A percentile compares a stretch with the other conserved stretches of the same genome.
Conservation (phyloP, 2,329 filamentous ascomycete genomes). For the Beauveria brongniartii region DNA sequence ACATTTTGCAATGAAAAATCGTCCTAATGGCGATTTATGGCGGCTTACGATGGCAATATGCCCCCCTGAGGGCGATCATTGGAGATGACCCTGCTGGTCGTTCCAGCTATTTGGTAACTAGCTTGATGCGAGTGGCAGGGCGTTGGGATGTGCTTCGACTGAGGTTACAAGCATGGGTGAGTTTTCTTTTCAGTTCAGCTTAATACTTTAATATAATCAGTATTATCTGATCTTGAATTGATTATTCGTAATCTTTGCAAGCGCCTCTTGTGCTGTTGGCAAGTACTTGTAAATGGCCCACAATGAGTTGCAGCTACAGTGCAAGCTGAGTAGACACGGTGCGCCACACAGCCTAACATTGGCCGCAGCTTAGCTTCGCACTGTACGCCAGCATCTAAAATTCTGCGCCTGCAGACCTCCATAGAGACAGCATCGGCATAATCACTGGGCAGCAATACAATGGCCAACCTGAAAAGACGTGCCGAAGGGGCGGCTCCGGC, state of each 20-base stretch:
- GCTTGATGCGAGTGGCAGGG: neutral
- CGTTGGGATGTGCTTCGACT: neutral
- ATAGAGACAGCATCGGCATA: neutral
- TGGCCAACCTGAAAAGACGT: conserved; percentile 46
- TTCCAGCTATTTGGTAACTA: too few relatives aligned
- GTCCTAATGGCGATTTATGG: too few relatives aligned
- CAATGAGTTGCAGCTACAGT: neutral
- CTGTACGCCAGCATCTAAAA: conserved; percentile 4
- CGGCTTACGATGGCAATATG: too few relatives aligned
- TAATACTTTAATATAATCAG: neutral
- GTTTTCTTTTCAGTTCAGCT: neutral
- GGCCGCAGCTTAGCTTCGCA: neutral
- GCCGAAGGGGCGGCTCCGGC: conserved; percentile 38
- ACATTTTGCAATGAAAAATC: too few relatives aligned
- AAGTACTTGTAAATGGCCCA: neutral
- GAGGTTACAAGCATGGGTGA: neutral
- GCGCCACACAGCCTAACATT: neutral
- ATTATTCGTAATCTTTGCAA: neutral
- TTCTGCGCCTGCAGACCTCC: neutral
- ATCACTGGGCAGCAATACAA: conserved; percentile 13
- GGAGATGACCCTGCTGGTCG: too few relatives aligned
- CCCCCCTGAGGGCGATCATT: too few relatives aligned
- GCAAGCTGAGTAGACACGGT: neutral
- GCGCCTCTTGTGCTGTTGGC: neutral
- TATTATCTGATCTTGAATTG: neutral